These are phyloP conservation scores for Magnaporthales sp. DNA, from an alignment of 2,329 filamentous ascomycete genomes.

Conservation along the genomic window DNA sequence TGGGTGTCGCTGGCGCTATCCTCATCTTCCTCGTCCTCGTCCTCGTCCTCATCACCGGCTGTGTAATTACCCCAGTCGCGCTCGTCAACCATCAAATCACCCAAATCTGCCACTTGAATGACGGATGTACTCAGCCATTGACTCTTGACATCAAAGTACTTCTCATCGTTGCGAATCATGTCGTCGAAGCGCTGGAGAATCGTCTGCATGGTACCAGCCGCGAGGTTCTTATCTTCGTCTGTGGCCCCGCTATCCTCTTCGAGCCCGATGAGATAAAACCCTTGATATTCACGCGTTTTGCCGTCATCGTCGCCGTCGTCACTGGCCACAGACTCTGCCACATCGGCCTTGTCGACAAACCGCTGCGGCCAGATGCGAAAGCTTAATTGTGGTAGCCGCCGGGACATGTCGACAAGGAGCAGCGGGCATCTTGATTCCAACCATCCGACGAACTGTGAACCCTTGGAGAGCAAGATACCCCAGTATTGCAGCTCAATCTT, in stretches of 20 bases:
- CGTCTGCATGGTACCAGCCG: conserved; percentile 32
- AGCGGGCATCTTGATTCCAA: conserved; percentile 51
- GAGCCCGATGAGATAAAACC: conserved; percentile 54
- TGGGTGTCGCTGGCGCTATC: conserved; percentile 18
- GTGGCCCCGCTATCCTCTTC: conserved; percentile 19
- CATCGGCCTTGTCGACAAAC: conserved; percentile 33
- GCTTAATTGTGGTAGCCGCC: conserved; percentile 38
- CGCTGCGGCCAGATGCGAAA: conserved; percentile 55
- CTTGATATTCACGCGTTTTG: conserved; percentile 40
- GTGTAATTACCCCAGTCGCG: conserved; percentile 41
- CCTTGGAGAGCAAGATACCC: conserved; percentile 46
- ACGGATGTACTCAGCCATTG: conserved; percentile 39
- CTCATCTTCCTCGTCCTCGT: conserved; percentile 33
- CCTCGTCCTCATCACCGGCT: conserved; percentile 25
- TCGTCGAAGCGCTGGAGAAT: conserved; percentile 39
- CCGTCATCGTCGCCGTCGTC: conserved; percentile 4
- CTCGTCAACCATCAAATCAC: conserved; percentile 34
- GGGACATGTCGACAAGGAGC: conserved; percentile 50
- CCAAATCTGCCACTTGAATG: conserved; percentile 27
- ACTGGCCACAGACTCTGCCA: not conserved
- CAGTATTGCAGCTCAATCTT: conserved; percentile 58
- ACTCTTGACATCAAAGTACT: conserved; percentile 37
- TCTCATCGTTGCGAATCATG: conserved; percentile 34
- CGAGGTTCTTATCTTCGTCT: conserved; percentile 31
- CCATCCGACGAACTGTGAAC: conserved; percentile 51